Conservation (phyloP, 805 yeast species). For the Candida hungchunana region DNA sequence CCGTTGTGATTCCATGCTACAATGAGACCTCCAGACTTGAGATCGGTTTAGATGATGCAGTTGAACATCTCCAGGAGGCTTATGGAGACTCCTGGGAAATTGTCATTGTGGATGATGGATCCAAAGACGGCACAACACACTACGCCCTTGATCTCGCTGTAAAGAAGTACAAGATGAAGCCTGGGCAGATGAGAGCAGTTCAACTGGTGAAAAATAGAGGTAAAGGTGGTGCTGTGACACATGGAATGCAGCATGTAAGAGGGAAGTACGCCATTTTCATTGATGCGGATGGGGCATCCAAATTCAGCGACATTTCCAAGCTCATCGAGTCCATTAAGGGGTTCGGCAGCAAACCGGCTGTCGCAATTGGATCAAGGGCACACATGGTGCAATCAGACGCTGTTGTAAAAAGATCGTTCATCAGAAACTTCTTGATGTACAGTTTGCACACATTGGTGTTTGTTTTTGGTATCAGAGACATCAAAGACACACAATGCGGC, state of each 20-base stretch:
- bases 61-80: slow-evolving; percentile 43
- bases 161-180: slow-evolving; percentile 40
- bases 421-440: slow-evolving; percentile 90
- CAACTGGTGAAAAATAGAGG: slow-evolving; percentile 76
- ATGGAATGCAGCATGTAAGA: slow-evolving; percentile 73
- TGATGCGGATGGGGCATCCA: slow-evolving; percentile 96
- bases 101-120: slow-evolving; percentile 88
- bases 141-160: slow-evolving; percentile 61
- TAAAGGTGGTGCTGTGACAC: slow-evolving; percentile 95
- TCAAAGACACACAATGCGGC: slow-evolving; percentile 96
- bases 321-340: slow-evolving; percentile 41
- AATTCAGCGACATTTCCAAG: slow-evolving; percentile 61
- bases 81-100: slow-evolving; percentile 59
- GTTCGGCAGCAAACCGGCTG: slow-evolving; percentile 38
- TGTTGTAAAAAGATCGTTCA: slow-evolving; percentile 86
- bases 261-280: slow-evolving; percentile 82
- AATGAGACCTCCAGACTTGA: slow-evolving; percentile 77
- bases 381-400: slow-evolving; percentile 96
- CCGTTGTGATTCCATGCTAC: slow-evolving; percentile 90
- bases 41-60: slow-evolving; percentile 66
- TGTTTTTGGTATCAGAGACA: slow-evolving; percentile 80
- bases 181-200: slow-evolving; percentile 68
- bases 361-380: slow-evolving; percentile 91
- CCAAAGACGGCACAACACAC: slow-evolving; percentile 72
- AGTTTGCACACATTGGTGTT: slow-evolving; percentile 83